Conservation (phyloP, 257 asterid species). For the Haberlea rhodopensis region DNA sequence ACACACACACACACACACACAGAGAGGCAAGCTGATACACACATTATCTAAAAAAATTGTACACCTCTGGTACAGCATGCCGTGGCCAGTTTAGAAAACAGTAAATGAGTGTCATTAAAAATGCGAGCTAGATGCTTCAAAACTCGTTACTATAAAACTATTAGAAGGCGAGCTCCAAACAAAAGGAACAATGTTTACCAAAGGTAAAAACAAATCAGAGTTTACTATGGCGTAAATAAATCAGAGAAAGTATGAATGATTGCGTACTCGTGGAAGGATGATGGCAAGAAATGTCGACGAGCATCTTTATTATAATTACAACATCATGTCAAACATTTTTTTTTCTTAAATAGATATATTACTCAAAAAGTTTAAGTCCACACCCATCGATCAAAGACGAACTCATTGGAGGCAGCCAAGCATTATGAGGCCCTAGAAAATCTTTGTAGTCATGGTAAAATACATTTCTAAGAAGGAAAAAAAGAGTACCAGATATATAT, state of each 20-base stretch:
- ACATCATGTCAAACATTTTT: too few species aligned
- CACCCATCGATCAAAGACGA: background rate
- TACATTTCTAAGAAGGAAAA: background rate
- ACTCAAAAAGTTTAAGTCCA: background rate
- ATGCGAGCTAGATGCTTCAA: background rate
- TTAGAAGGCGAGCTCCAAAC: background rate
- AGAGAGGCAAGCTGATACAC: background rate
- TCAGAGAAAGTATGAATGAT: too few species aligned
- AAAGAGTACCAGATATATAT: background rate
- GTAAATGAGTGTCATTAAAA: background rate
- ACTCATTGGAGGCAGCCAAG: background rate
- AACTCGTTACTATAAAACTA: too few species aligned
- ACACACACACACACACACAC: too few species aligned
- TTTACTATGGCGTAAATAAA: too few species aligned
- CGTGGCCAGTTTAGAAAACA: too few species aligned
- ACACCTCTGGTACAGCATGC: background rate
- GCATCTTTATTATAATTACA: background rate
- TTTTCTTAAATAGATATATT: too few species aligned
- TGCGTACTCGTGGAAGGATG: background rate
- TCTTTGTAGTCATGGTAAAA: background rate
- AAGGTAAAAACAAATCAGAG: background rate
- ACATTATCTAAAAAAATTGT: too few species aligned
- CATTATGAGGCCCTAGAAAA: background rate
- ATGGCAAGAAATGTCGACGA: background rate
- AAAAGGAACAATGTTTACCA: background rate